Evolutionary conservation across 139 green algal genomes (phyloP), one percentile per base, ranked within the genome.

Genomic region (Volvox africanus): DNA sequence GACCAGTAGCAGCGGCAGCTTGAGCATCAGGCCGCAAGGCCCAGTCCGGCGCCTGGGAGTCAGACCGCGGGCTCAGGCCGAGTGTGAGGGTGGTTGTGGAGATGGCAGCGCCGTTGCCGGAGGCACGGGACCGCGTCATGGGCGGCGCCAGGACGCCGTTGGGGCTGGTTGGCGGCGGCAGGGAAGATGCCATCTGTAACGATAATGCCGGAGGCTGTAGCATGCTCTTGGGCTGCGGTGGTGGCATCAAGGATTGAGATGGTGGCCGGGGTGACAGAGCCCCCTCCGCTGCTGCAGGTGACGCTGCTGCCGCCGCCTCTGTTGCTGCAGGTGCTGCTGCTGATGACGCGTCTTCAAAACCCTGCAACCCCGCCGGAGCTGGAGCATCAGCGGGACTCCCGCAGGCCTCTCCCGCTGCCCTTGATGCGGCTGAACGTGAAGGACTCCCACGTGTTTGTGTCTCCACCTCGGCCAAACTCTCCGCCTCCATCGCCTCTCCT

Each of bases 61-160:
- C 30, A 19, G 75, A 81, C 17, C 75, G 32, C 2, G 33, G 75
- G 30, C 18, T 28, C 20, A 81, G 22, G 32, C 75, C 75, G 18
- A 81, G 71, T 18, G 71, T 81, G 14, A 81, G 44, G 32, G 17
- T 55, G 75, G 32, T 55, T 30, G 75, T 18, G 30, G 75, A 73
- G 65, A 28, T 2, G 65, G 21, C 30, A 13, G 24, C 11, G 32
- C 75, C 75, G 12, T 30, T 33, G 30, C 5, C 32, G 75, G 75
- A 81, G 75, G 75, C 5, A 24, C 75, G 75, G 12, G 32, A 22
- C 11, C 75, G 75, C 73, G 37, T 32, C 26, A 80, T 2, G 22
- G 73, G 73, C 73, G 73, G 73, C 73, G 73, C 73, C 73, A 80
- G 73, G 28, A 32, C 73, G 75, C 75, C 75, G 30, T 24, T 55